These are phyloP conservation scores for Scheffersomyces illinoinensis DNA, from an alignment of 1,139 yeast genomes.

Conservation along the genomic window DNA sequence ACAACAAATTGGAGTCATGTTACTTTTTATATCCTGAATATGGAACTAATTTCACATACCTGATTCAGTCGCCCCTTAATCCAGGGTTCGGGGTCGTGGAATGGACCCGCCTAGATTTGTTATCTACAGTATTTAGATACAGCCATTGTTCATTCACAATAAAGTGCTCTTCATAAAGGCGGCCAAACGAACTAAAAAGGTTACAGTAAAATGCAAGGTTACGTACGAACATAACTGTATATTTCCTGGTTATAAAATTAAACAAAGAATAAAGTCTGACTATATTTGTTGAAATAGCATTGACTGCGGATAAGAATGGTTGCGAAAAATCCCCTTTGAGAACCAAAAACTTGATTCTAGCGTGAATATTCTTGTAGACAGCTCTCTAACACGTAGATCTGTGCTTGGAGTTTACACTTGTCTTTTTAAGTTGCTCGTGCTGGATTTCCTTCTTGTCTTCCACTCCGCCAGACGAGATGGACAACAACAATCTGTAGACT, in stretches of 20 bases:
- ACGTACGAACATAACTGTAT: neutral
- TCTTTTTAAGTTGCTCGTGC: slow-evolving; percentile 18
- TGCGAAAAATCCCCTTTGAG: neutral
- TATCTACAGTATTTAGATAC: neutral
- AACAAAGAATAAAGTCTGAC: neutral
- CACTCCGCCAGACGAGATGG: slow-evolving; percentile 42
- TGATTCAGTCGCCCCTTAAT: neutral
- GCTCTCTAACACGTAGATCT: slow-evolving; percentile 52
- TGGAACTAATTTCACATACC: neutral
- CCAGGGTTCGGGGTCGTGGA: neutral
- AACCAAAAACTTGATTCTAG: neutral
- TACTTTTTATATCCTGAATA: neutral
- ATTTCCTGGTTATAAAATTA: neutral
- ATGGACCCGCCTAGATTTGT: neutral
- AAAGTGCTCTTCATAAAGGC: neutral
- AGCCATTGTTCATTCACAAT: neutral
- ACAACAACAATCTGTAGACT: slow-evolving; percentile 34
- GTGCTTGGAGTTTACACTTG: slow-evolving; percentile 32
- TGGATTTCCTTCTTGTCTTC: slow-evolving; percentile 27
- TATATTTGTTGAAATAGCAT: neutral
- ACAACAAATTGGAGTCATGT: neutral
- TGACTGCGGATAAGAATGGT: neutral
- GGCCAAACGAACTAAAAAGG: neutral
- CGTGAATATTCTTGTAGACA: neutral
- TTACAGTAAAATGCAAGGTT: neutral